Percentiles rank a stretch among this genome's conserved stretches.
These are phyloP conservation scores for Dothidotthia symphoricarpi DNA, from an alignment of 2,329 filamentous ascomycete genomes.

Conservation along the genomic window DNA sequence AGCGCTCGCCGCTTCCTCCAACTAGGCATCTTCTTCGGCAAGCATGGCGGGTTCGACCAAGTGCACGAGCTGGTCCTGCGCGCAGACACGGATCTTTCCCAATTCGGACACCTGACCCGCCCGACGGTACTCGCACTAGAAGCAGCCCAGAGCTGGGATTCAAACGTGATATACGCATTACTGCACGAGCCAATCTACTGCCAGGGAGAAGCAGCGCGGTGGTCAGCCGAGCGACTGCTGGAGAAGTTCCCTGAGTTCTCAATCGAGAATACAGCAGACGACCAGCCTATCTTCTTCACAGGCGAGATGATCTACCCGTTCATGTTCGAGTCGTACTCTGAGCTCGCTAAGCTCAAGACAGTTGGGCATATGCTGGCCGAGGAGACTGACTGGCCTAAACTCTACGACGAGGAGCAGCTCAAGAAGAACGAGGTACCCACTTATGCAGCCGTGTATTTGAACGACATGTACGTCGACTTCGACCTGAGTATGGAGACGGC, in stretches of 20 bases:
- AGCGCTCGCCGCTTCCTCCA: conserved; percentile 74
- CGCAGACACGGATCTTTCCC: conserved; percentile 69
- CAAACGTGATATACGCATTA: conserved; percentile 77
- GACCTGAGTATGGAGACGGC: conserved; percentile 72
- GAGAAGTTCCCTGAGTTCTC: conserved; percentile 49
- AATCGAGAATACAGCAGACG: conserved; percentile 36
- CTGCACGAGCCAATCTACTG: conserved; percentile 89
- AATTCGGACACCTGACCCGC: conserved; percentile 72
- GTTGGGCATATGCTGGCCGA: conserved; percentile 70
- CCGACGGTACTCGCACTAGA: conserved; percentile 70
- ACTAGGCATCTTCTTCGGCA: conserved; percentile 74
- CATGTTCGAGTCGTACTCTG: conserved; percentile 77
- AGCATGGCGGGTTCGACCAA: conserved; percentile 54
- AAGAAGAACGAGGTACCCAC: conserved; percentile 77
- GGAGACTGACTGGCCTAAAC: conserved; percentile 66
- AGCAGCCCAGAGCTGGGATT: conserved; percentile 66
- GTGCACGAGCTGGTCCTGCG: conserved; percentile 62
- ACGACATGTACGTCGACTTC: conserved; percentile 92
- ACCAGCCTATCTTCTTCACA: conserved; percentile 70
- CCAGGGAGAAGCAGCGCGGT: conserved; percentile 64
- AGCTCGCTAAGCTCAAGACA: conserved; percentile 66
- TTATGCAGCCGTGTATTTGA: conserved; percentile 77
- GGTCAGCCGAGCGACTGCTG: conserved; percentile 70
- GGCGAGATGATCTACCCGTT: conserved; percentile 91
- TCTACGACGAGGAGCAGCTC: conserved; percentile 75